Conservation (phyloP, 768 basidiomycete species). For the Lactarius tabidus region DNA sequence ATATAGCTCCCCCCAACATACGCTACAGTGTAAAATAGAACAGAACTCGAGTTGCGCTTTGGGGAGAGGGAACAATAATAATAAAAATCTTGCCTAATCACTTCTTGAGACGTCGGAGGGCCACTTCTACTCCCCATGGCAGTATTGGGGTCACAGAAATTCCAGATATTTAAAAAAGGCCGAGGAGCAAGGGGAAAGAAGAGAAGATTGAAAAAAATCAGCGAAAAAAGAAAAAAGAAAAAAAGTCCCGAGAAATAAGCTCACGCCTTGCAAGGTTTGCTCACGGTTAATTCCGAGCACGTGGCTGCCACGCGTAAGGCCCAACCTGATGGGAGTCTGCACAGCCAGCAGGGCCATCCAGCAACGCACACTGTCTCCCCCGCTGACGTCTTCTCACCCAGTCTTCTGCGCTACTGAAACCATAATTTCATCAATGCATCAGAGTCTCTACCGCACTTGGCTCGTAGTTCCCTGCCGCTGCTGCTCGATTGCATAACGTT, state of each 20-base stretch:
- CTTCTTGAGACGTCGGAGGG: background rate
- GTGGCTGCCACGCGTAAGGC: conserved; percentile 5
- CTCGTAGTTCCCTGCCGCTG: background rate
- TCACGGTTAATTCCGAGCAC: conserved; percentile 10
- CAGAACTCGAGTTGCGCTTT: background rate
- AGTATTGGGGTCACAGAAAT: background rate
- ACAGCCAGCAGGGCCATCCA: background rate
- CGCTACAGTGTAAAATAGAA: background rate
- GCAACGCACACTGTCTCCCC: background rate
- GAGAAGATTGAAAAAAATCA: background rate
- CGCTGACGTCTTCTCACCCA: background rate
- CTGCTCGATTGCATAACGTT: background rate
- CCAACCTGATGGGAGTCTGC: background rate
- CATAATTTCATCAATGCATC: background rate
- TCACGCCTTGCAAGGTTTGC: background rate
- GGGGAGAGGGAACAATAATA: background rate
- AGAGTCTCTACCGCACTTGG: background rate
- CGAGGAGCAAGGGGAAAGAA: conserved; percentile 10
- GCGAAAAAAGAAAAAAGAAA: background rate
- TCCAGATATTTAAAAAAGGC: background rate
- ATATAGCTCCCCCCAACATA: background rate
- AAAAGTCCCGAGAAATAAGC: background rate
- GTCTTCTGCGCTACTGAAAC: background rate
- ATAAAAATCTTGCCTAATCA: background rate
- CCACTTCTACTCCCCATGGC: background rate